phyloP scores from a whole-genome alignment of 495 filamentous ascomycete genomes.

The Trichoderma reesei region DNA sequence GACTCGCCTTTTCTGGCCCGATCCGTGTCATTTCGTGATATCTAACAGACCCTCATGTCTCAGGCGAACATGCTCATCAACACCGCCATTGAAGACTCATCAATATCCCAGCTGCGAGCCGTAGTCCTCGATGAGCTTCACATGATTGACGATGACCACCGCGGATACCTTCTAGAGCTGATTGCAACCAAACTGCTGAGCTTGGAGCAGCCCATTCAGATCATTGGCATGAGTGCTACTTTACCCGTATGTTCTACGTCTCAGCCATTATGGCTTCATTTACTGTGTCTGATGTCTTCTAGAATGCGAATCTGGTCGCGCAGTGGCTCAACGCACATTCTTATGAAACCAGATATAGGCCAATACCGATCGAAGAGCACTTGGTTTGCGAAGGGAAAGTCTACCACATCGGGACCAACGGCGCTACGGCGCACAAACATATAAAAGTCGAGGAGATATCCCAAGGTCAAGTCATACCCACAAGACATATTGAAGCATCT shows the following conservation, averaged over 20 bases:
- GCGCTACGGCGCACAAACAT: slow-evolving; percentile 44
- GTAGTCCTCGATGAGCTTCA: slow-evolving; percentile 76
- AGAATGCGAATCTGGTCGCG: slow-evolving; percentile 62
- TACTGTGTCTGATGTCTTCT: not conserved
- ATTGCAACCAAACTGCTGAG: slow-evolving; percentile 68
- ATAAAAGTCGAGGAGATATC: slow-evolving; percentile 24
- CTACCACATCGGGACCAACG: slow-evolving; percentile 54
- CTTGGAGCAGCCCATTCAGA: slow-evolving; percentile 58
- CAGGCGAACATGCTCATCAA: slow-evolving; percentile 78
- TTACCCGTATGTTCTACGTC: slow-evolving; percentile 43
- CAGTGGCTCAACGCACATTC: slow-evolving; percentile 63
- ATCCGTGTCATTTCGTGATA: not conserved
- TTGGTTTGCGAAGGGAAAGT: slow-evolving; percentile 66
- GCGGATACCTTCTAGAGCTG: slow-evolving; percentile 76
- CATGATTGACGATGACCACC: slow-evolving; percentile 70
- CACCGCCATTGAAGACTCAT: slow-evolving; percentile 60
- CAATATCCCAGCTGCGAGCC: slow-evolving; percentile 51
- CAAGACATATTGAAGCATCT: slow-evolving; percentile 45
- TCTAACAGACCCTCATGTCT: slow-evolving; percentile 15
- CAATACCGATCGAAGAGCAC: slow-evolving; percentile 66
- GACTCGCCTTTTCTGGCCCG: slow-evolving; percentile 13
- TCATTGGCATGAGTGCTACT: slow-evolving; percentile 79
- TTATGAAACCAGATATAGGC: slow-evolving; percentile 65
- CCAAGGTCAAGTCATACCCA: slow-evolving; percentile 28
- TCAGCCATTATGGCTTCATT: not conserved